These are phyloP conservation scores for Penicillium thymicola DNA, from an alignment of 2,329 filamentous ascomycete species.

Conservation along the genomic window DNA sequence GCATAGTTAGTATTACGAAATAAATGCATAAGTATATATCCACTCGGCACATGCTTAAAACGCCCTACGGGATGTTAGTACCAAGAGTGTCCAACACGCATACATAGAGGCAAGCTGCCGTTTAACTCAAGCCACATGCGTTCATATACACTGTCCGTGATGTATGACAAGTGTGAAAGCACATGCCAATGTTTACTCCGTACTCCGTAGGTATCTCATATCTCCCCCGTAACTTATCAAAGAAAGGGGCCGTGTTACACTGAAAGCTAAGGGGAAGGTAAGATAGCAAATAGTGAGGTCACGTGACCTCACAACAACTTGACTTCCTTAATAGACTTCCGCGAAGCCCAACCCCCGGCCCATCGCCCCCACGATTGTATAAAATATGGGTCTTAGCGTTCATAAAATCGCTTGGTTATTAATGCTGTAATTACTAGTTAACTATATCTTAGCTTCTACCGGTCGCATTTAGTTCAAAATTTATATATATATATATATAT, in stretches of 20 bases:
- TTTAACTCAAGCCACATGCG: neutral
- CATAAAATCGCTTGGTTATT: no score
- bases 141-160: neutral
- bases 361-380: no score
- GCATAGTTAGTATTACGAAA: neutral
- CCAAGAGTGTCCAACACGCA: neutral
- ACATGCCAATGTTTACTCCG: neutral
- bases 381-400: no score
- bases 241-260: neutral
- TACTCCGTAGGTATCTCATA: neutral
- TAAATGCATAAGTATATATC: neutral
- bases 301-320: no score
- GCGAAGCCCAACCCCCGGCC: no score
- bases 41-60: slow-evolving; percentile 4
- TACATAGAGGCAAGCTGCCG: neutral
- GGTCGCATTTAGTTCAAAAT: no score
- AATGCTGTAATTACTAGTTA: no score
- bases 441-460: no score
- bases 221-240: neutral
- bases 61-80: neutral
- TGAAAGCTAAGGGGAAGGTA: no score
- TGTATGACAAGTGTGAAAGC: neutral
- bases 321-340: no score
- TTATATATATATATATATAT: no score
- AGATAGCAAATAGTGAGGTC: no score